phyloP scores from a whole-genome alignment of 805 yeast species.

The Novakomyces olei region DNA sequence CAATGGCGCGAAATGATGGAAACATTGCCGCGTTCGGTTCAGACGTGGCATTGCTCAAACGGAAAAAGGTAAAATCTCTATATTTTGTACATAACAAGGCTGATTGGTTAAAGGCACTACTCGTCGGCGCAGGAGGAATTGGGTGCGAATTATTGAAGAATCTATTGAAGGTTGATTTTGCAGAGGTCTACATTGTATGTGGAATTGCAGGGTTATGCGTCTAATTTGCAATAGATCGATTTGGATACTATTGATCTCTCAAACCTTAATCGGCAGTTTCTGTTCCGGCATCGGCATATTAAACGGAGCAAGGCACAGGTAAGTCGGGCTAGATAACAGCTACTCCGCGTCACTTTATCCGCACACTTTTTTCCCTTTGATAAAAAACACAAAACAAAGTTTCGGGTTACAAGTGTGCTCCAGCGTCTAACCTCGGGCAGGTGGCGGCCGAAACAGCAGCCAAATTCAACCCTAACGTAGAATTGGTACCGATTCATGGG shows the following conservation, averaged over 20 bases:
- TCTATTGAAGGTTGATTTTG: slow-evolving; percentile 47
- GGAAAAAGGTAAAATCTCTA: no score
- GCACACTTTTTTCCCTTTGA: no score
- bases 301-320: no score
- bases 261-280: slow-evolving; percentile 53
- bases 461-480: slow-evolving; percentile 43
- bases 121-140: slow-evolving; percentile 61
- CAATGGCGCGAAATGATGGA: no score
- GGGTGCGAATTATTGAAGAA: slow-evolving; percentile 66
- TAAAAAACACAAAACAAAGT: no score
- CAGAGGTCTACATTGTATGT: slow-evolving; percentile 38
- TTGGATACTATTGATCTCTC: slow-evolving; percentile 70
- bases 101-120: not conserved
- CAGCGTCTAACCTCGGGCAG: slow-evolving; percentile 2
- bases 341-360: no score
- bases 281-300: slow-evolving; percentile 30
- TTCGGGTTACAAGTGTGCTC: not conserved
- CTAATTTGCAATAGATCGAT: no score
- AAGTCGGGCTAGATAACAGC: no score
- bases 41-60: no score
- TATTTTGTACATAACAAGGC: no score
- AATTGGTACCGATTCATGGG: slow-evolving; percentile 59
- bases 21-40: no score
- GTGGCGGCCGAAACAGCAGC: slow-evolving; percentile 66
- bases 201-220: no score